A percentile compares a stretch with the other conserved stretches of the same genome.
Evolutionary conservation across 306 rosid genomes (phyloP).

Genomic region (Sechiopsis laciniata): DNA sequence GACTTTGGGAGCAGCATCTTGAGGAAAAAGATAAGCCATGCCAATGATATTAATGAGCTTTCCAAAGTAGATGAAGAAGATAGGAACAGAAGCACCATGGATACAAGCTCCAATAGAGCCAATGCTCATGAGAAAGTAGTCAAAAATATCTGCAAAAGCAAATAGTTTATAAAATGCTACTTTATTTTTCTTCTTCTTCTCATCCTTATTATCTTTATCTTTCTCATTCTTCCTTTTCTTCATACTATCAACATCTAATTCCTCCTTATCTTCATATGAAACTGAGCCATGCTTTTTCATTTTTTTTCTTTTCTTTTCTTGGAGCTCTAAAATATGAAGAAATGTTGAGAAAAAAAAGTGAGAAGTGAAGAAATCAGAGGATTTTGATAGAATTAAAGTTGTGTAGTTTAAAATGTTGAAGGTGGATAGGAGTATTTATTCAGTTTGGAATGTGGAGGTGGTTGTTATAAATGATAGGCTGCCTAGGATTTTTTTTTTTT

Average conservation of each 20-base stretch:
- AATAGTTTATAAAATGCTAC: slow-evolving; percentile 62
- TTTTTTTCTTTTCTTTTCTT: not conserved
- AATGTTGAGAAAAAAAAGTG: not conserved
- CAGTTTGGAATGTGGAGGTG: too few species aligned
- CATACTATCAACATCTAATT: not conserved
- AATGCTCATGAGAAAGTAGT: slow-evolving; percentile 52
- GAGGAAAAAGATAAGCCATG: slow-evolving; percentile 80
- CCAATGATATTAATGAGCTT: slow-evolving; percentile 79
- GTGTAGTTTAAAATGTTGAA: not conserved
- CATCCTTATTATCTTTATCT: not conserved
- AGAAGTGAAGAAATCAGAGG: not conserved
- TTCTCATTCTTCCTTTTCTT: not conserved
- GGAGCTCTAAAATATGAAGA: not conserved
- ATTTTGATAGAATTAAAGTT: not conserved
- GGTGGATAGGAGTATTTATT: not conserved
- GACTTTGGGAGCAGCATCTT: slow-evolving; percentile 82
- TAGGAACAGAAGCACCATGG: slow-evolving; percentile 91
- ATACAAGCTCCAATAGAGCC: slow-evolving; percentile 84
- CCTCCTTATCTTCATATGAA: slow-evolving; percentile 1
- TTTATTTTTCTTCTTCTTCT: slow-evolving; percentile 21
- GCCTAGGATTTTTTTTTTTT: too few species aligned
- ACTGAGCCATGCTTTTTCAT: slow-evolving; percentile 21
- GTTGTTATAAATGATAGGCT: too few species aligned
- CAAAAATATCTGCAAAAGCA: slow-evolving; percentile 72
- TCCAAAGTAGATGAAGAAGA: slow-evolving; percentile 88